Percentiles rank a stretch among this genome's conserved stretches.
phyloP scores from a whole-genome alignment of 306 rosid genomes.

The Vigna angularis region DNA sequence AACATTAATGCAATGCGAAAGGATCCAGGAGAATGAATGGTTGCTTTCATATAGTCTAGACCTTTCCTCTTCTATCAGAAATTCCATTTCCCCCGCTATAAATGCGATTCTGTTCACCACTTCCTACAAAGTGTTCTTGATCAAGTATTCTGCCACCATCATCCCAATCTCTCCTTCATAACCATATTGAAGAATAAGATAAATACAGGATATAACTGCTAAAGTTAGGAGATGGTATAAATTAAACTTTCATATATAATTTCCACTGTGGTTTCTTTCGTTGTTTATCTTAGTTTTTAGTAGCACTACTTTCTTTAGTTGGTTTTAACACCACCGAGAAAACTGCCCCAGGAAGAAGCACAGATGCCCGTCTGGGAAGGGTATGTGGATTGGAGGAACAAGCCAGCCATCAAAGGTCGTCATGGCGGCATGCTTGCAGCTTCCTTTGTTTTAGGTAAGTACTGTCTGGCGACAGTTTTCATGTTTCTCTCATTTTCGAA shows the following conservation, averaged over 20 bases:
- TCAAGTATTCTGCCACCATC: slow-evolving; percentile 32
- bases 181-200: slow-evolving; percentile 26
- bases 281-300: slow-evolving; percentile 10
- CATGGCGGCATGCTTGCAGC: slow-evolving; percentile 88
- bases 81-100: slow-evolving; percentile 53
- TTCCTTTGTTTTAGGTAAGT: slow-evolving; percentile 74
- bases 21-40: slow-evolving; percentile 44
- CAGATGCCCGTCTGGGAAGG: slow-evolving; percentile 65
- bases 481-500: slow-evolving; percentile 24
- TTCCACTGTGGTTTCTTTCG: background rate
- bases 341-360: slow-evolving; percentile 60
- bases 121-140: slow-evolving; percentile 37
- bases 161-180: slow-evolving; percentile 15
- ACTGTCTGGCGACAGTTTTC: slow-evolving; percentile 7
- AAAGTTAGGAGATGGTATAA: slow-evolving; percentile 51
- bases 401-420: slow-evolving; percentile 65
- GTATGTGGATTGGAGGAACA: slow-evolving; percentile 83
- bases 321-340: slow-evolving; percentile 25
- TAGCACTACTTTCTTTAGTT: background rate
- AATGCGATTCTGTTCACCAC: slow-evolving; percentile 44
- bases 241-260: slow-evolving; percentile 5
- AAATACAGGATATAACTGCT: background rate
- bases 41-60: slow-evolving; percentile 64
- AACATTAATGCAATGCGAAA: slow-evolving; percentile 35
- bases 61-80: slow-evolving; percentile 55